Base-by-base conservation (phyloP, 441 rosid species). In the Monsonia emarginata region DNA sequence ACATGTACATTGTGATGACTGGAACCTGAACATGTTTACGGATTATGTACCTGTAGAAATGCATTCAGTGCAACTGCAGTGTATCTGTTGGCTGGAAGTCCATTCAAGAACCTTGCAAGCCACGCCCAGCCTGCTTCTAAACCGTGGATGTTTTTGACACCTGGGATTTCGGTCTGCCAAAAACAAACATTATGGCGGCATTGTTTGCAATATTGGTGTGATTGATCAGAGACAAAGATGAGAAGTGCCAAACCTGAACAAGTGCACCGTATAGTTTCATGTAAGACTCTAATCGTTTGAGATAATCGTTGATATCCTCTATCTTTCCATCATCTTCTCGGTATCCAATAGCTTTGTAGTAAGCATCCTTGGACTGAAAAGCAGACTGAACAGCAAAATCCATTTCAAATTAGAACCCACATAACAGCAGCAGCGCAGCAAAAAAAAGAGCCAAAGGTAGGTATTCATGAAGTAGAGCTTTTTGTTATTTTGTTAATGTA, bases 61-160 rank as follows among this genome's bases (percentile, higher is more conserved):
- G 91, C 81, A 60, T 80, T 84, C 77, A 90, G 73, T 22, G 96
- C 95, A 61, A 80, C 81, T 7, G 89, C 90, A 4, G 96, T 88
- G 52, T 76, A 88, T 70, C 70, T 75, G 65, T 89, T 89, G 26
- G 91, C 90, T 54, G 97, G 84, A 48, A 87, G 82, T 24, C 77
- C 69, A 71, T 86, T 86, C 66, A 86, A 69, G 69, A 87, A 84
- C 74, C 92, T 79, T 13, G 96, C 89, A 66, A 89, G 82, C 92
- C 98, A 90, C 46, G 96, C 86, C 98, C 97, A 93, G 60, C 96
- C 98, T 63, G 84, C 88, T 75, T 80, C 76, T 3, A 85, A 74
- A 68, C 96, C 98, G 66, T 92, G 98, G 16, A 31, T 0, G 74
- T 88, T 87, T 46, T 69, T 74, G 54, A 74, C 61, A 64, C 88